These are phyloP conservation scores for Pythium rishiriense DNA, from an alignment of 352 stramenopile species.

Conservation along the genomic window DNA sequence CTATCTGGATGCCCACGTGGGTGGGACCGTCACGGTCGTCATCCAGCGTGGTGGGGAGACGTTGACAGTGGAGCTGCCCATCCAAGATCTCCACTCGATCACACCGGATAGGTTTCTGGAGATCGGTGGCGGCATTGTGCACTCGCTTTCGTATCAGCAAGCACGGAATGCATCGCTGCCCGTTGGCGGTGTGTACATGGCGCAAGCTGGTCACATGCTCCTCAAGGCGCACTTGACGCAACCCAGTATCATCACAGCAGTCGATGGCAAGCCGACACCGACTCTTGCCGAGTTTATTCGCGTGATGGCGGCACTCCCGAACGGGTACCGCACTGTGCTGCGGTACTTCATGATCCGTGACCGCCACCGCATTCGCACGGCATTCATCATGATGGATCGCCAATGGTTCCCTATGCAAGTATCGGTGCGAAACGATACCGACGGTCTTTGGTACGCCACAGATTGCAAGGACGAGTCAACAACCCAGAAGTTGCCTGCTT, in stretches of 20 bases:
- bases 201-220: conserved; percentile 90
- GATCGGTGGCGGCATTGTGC: conserved; percentile 83
- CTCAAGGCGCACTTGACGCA: conserved; percentile 85
- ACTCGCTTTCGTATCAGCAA: conserved; percentile 89
- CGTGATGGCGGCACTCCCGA: conserved; percentile 69
- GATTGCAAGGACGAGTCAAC: conserved; percentile 31
- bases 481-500: conserved; percentile 15
- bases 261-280: conserved; percentile 78
- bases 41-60: conserved; percentile 75
- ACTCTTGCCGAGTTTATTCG: conserved; percentile 82
- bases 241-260: conserved; percentile 84
- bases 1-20: conserved; percentile 72
- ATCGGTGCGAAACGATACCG: conserved; percentile 67
- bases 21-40: conserved; percentile 58
- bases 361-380: conserved; percentile 78
- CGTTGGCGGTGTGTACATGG: conserved; percentile 79
- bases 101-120: conserved; percentile 85
- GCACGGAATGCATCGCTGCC: conserved; percentile 80
- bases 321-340: conserved; percentile 81
- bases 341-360: conserved; percentile 88
- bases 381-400: conserved; percentile 89
- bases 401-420: conserved; percentile 90
- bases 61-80: conserved; percentile 39
- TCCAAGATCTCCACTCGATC: conserved; percentile 84
- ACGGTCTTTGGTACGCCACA: conserved; percentile 69